These are phyloP conservation scores for Pleurotus citrinopileatus DNA, from an alignment of 768 basidiomycete species.

Conservation along the genomic window DNA sequence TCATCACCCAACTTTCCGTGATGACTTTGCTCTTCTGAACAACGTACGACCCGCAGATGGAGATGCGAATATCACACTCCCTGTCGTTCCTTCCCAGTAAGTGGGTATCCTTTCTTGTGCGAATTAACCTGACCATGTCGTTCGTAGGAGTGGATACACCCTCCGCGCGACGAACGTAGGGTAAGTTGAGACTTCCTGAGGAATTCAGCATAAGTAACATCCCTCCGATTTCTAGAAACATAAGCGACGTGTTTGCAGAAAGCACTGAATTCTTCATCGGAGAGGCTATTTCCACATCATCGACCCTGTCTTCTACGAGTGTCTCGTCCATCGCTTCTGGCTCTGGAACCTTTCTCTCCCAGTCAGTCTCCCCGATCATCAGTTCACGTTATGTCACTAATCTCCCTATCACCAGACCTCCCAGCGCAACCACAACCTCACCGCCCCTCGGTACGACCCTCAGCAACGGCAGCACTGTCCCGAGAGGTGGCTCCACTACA, in stretches of 20 bases:
- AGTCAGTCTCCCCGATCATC: background rate
- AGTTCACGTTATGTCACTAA: background rate
- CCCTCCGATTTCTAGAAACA: background rate
- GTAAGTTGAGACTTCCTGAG: background rate
- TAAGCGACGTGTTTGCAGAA: background rate
- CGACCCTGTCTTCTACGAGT: background rate
- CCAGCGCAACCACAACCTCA: background rate
- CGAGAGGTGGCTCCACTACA: background rate
- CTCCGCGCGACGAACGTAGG: constrained; percentile 1
- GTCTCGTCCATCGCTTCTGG: background rate
- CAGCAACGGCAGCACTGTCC: background rate
- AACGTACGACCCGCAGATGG: background rate
- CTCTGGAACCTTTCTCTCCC: background rate
- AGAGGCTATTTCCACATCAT: background rate
- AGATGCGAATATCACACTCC: background rate
- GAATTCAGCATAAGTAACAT: background rate
- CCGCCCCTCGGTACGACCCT: background rate
- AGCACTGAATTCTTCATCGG: background rate
- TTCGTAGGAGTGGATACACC: background rate
- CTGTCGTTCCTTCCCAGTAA: background rate
- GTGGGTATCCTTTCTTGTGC: background rate
- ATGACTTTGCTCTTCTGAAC: background rate
- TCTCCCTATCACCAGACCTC: background rate
- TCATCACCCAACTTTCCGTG: background rate
- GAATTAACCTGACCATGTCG: background rate